Conservation (phyloP, 2,329 filamentous ascomycete species). For the Alternaria incomplexa region DNA sequence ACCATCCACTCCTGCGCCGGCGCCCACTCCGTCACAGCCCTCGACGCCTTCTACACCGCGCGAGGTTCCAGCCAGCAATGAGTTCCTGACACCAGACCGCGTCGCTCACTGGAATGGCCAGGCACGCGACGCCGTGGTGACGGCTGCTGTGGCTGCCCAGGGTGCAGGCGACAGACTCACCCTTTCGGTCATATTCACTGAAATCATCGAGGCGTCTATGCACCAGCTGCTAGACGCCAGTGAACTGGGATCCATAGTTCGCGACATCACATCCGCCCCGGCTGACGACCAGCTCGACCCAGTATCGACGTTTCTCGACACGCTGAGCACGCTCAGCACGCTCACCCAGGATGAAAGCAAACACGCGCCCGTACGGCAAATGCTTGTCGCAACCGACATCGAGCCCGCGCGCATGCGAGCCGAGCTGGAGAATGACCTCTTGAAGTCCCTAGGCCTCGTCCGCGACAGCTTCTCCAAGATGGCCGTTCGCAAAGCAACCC, state of each 20-base stretch:
- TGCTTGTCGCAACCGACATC: slow-evolving; percentile 76
- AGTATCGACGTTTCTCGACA: slow-evolving; percentile 77
- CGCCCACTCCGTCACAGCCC: slow-evolving; percentile 45
- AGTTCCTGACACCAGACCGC: slow-evolving; percentile 74
- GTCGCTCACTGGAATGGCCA: slow-evolving; percentile 70
- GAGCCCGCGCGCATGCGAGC: slow-evolving; percentile 75
- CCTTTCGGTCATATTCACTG: slow-evolving; percentile 79
- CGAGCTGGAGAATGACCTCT: slow-evolving; percentile 78
- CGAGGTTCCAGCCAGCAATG: slow-evolving; percentile 67
- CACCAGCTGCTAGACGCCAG: slow-evolving; percentile 69
- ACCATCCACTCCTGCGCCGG: slow-evolving; percentile 18
- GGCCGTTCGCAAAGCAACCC: slow-evolving; percentile 88
- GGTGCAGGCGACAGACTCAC: slow-evolving; percentile 71
- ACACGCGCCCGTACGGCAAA: slow-evolving; percentile 65
- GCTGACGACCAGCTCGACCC: slow-evolving; percentile 53
- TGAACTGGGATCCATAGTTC: slow-evolving; percentile 75
- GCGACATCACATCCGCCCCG: slow-evolving; percentile 70
- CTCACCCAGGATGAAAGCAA: slow-evolving; percentile 73
- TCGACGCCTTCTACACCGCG: slow-evolving; percentile 14
- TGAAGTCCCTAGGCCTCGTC: slow-evolving; percentile 79
- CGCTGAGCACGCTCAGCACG: slow-evolving; percentile 78
- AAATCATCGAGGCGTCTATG: slow-evolving; percentile 78
- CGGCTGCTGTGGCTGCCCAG: slow-evolving; percentile 68
- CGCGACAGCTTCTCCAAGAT: slow-evolving; percentile 83
- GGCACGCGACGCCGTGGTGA: slow-evolving; percentile 71